Percentiles rank a stretch among this genome's conserved stretches.
Conservation (phyloP, 2,329 filamentous ascomycete genomes). For the Tricladium varicosporioides region DNA sequence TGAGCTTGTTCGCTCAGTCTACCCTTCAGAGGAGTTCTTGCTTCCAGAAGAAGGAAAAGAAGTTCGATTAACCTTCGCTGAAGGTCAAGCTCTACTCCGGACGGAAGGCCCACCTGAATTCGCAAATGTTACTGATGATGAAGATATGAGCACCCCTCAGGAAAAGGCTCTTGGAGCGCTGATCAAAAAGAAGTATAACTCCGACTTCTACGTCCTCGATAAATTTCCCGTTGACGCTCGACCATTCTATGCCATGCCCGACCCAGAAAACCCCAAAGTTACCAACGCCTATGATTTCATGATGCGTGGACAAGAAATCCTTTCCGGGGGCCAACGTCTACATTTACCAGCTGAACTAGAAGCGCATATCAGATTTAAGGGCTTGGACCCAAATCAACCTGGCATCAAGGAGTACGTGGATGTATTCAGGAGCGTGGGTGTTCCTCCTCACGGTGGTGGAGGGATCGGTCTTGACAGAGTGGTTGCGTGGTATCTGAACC, state of each 20-base stretch:
- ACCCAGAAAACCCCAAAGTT: conserved; percentile 62
- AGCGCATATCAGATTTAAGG: conserved; percentile 73
- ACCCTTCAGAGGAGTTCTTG: conserved; percentile 75
- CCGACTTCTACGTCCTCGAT: conserved; percentile 96
- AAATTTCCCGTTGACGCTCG: conserved; percentile 89
- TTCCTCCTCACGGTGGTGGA: conserved; percentile 86
- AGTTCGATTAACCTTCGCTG: conserved; percentile 73
- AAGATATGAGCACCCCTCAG: conserved; percentile 78
- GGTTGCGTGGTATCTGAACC: conserved; percentile 61
- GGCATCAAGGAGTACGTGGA: conserved; percentile 90
- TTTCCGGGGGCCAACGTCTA: conserved; percentile 89
- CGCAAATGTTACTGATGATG: conserved; percentile 68
- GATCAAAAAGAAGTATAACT: conserved; percentile 83
- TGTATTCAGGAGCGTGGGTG: conserved; percentile 75
- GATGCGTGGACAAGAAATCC: conserved; percentile 87
- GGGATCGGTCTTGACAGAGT: conserved; percentile 89
- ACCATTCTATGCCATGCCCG: conserved; percentile 89
- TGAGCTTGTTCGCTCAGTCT: conserved; percentile 68
- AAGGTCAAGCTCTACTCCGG: conserved; percentile 74
- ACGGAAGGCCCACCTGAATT: conserved; percentile 69
- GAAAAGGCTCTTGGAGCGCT: conserved; percentile 87
- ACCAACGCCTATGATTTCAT: conserved; percentile 80
- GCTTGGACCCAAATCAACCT: conserved; percentile 70
- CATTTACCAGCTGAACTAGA: conserved; percentile 76
- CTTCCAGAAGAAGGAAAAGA: conserved; percentile 73